Conservation (phyloP, 1,284 basidiomycete species). For the Fomitopsis pinicola region DNA sequence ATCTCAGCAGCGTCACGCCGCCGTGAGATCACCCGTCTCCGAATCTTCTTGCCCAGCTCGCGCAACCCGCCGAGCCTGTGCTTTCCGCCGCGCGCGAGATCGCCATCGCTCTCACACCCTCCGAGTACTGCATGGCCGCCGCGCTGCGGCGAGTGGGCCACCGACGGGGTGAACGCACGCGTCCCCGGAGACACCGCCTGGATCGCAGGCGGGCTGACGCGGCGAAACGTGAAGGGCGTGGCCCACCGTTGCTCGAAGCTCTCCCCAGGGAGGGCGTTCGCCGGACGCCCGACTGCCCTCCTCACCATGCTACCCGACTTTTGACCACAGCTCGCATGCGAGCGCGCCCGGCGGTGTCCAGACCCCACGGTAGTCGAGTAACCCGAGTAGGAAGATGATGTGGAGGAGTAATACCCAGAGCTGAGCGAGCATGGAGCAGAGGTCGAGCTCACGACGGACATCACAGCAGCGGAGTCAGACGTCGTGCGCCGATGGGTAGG, state of each 20-base stretch:
- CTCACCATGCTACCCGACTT: neutral
- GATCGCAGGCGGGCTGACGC: neutral
- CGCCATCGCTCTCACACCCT: neutral
- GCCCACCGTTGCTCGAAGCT: neutral
- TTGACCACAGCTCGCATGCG: neutral
- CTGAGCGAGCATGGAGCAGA: neutral
- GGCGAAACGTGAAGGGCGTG: neutral
- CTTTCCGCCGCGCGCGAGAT: neutral
- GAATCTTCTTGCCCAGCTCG: neutral
- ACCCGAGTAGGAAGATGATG: neutral
- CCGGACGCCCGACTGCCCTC: neutral
- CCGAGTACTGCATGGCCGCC: neutral
- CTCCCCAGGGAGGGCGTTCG: neutral
- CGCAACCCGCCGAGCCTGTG: neutral
- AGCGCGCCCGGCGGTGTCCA: neutral
- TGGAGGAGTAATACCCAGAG: neutral
- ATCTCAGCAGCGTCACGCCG: neutral
- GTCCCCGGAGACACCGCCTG: neutral
- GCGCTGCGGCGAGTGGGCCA: neutral
- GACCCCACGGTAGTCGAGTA: neutral
- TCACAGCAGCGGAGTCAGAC: neutral
- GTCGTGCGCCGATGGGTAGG: neutral
- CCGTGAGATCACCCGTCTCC: neutral
- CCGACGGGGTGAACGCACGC: neutral
- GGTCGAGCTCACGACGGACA: neutral